Base-by-base conservation (phyloP, 352 stramenopile species). In the Pythium chondricola region DNA sequence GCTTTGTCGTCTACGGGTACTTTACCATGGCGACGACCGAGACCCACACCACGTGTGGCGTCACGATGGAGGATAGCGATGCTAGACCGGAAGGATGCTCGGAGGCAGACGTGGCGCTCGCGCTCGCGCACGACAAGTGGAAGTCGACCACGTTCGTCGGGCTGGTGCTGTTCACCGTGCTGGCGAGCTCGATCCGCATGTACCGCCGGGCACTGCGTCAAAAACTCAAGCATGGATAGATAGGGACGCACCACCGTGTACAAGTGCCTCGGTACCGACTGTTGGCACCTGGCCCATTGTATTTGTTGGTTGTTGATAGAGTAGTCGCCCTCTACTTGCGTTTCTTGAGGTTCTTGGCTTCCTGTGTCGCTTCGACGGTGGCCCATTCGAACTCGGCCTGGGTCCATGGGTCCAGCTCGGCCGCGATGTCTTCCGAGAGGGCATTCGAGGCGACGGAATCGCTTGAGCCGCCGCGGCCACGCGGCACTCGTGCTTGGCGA, bases 321-420 rank as follows among this genome's bases (percentile, higher is more conserved):
- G n/a, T n/a, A n/a, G n/a, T n/a, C n/a, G n/a, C n/a, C n/a, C n/a
- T n/a, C 24, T 51, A 65, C 57, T 65, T 65, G 44, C 57, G 57
- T 35, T 59, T 59, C 42, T 56, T 57, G 17, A 47, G 44, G 1
- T 39, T 43, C 36, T 20, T 56, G 45, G 33, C 49, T 26, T 86
- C 70, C 49, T 86, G 74, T 24, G 63, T 60, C 10, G 74, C 69
- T 48, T 88, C 77, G 3, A 88, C 61, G 33, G 71, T 43, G 1
- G 77, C 77, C 77, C 77, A 88, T 40, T 88, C 77, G 27, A 70
- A 67, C 48, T 88, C 77, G 7, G 77, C 77, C 61, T 83, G 65
- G 0, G 61, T 55, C 77, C 77, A 88, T 24, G 74, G 77, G 33
- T 88, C 74, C 14, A 69, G 39, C 25, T 74, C 69, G 6, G 61